Evolutionary conservation across 495 filamentous ascomycete genomes (phyloP).

Genomic region (Aspergillus mulundensis): DNA sequence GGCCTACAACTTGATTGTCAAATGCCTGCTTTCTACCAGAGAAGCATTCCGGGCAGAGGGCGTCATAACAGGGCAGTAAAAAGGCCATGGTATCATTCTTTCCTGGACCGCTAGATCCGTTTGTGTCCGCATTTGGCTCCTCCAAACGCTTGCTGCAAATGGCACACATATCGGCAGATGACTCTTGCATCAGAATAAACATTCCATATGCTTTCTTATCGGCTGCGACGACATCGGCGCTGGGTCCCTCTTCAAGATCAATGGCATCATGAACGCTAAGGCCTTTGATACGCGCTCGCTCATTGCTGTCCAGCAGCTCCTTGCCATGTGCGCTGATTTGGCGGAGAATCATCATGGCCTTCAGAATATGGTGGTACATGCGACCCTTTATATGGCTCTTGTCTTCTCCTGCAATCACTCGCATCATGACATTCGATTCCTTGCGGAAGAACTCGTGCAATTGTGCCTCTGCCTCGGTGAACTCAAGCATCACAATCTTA

Average conservation of each 20-base stretch:
- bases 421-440: slow-evolving; percentile 60
- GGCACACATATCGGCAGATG: slow-evolving; percentile 64
- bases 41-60: slow-evolving; percentile 74
- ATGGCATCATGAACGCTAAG: slow-evolving; percentile 78
- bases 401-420: slow-evolving; percentile 47
- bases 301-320: slow-evolving; percentile 78
- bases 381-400: slow-evolving; percentile 69
- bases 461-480: slow-evolving; percentile 49
- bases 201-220: slow-evolving; percentile 75
- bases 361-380: slow-evolving; percentile 83
- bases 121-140: slow-evolving; percentile 30
- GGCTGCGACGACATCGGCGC: slow-evolving; percentile 50
- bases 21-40: slow-evolving; percentile 32
- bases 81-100: slow-evolving; percentile 63
- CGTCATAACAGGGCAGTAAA: slow-evolving; percentile 79
- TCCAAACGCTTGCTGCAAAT: slow-evolving; percentile 62
- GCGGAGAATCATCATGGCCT: slow-evolving; percentile 84
- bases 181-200: slow-evolving; percentile 75
- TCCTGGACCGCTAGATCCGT: slow-evolving; percentile 33
- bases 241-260: slow-evolving; percentile 72
- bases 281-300: slow-evolving; percentile 73
- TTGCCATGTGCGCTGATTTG: slow-evolving; percentile 87
- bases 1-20: slow-evolving; percentile 12
- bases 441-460: slow-evolving; percentile 60
- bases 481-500: slow-evolving; percentile 58